phyloP scores from a whole-genome alignment of 192 early-diverging fungal genomes.

The Piromyces finnis region DNA sequence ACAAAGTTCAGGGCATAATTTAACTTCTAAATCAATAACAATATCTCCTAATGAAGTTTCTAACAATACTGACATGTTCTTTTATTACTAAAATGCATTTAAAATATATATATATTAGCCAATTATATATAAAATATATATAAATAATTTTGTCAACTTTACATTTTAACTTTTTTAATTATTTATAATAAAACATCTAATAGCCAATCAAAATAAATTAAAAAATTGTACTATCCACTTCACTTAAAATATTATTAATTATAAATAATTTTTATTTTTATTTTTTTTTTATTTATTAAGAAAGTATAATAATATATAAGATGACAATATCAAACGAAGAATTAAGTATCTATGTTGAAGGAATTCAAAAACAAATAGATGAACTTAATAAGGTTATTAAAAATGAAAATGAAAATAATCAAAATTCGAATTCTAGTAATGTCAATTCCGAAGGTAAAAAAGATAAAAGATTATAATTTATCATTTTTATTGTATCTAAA shows the following conservation, averaged over 20 bases:
- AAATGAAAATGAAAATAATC: not conserved
- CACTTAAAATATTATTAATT: too few species aligned
- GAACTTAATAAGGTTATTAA: not conserved
- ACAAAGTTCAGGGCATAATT: slow-evolving; percentile 45
- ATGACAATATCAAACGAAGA: not conserved
- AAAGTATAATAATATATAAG: not conserved
- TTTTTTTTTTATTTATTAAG: too few species aligned
- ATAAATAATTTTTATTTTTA: too few species aligned
- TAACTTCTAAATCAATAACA: slow-evolving; percentile 66
- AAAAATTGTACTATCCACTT: not conserved
- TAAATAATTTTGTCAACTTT: too few species aligned
- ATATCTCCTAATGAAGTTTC: slow-evolving; percentile 84
- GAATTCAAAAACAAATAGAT: not conserved
- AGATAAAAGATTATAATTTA: too few species aligned
- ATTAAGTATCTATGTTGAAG: not conserved
- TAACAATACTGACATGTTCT: slow-evolving; percentile 36
- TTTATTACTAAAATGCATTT: too few species aligned
- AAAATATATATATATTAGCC: too few species aligned
- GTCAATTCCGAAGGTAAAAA: not conserved
- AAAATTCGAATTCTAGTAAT: not conserved
- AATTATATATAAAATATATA: too few species aligned
- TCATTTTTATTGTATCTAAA: too few species aligned
- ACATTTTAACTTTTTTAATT: too few species aligned
- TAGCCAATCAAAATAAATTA: not conserved
- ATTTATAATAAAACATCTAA: not conserved